Evolutionary conservation across 2,329 filamentous ascomycete genomes (phyloP).

Genomic region (Trichoderma polysporum): DNA sequence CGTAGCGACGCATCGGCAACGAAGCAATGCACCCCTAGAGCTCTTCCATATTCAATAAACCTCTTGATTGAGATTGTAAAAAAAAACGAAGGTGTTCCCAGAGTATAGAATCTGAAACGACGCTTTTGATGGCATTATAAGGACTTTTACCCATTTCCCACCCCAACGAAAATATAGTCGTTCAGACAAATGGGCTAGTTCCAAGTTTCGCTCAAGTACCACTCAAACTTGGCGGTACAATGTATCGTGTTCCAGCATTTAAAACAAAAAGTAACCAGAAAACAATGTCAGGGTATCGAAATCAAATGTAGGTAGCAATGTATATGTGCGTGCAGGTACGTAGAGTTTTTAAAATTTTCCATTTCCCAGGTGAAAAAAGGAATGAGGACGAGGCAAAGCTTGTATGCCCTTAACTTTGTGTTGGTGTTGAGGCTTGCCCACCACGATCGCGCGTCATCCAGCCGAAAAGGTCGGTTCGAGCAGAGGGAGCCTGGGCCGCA

Average conservation of each 20-base stretch:
- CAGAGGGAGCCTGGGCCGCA: slow-evolving; percentile 31
- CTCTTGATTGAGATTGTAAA: not conserved
- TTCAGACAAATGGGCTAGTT: not conserved
- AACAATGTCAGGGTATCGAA: slow-evolving; percentile 39
- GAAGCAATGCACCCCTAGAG: not conserved
- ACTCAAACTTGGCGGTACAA: not conserved
- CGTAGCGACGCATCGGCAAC: not conserved
- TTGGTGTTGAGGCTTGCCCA: slow-evolving; percentile 30
- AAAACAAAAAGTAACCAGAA: slow-evolving; percentile 29
- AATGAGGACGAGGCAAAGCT: not conserved
- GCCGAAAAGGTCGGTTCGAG: slow-evolving; percentile 46
- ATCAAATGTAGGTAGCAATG: slow-evolving; percentile 35
- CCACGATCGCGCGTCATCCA: slow-evolving; percentile 53
- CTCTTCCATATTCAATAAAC: not conserved
- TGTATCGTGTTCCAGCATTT: slow-evolving; percentile 8
- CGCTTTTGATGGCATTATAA: not conserved
- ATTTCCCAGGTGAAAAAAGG: not conserved
- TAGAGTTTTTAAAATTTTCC: slow-evolving; percentile 4
- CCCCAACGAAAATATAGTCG: not conserved
- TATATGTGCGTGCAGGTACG: slow-evolving; percentile 31
- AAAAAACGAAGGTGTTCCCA: not conserved
- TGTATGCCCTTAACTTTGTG: slow-evolving; percentile 17
- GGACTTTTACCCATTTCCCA: not conserved
- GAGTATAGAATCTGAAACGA: not conserved
- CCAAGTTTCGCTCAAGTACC: not conserved